Evolutionary conservation across 257 asterid species (phyloP).

Genomic region (Hygrophila difformis): DNA sequence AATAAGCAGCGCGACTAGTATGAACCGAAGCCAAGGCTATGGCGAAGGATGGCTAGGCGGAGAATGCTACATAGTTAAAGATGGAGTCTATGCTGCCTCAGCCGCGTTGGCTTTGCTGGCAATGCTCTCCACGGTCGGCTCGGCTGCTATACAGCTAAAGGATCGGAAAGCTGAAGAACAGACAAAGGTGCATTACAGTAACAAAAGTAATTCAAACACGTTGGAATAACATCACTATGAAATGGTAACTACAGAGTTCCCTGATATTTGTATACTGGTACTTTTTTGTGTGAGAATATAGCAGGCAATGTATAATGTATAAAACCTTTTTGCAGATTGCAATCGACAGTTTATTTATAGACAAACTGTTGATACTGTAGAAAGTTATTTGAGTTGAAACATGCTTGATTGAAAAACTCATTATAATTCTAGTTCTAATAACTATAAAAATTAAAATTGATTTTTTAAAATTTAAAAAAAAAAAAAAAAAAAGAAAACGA

Average conservation of each 20-base stretch:
- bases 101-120: constrained; percentile 40
- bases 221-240: not conserved
- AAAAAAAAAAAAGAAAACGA: no score
- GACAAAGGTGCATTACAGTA: constrained; percentile 6
- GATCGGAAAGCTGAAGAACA: constrained; percentile 31
- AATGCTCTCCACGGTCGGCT: constrained; percentile 35
- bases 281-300: no score
- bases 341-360: no score
- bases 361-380: no score
- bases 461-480: no score
- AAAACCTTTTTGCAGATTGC: no score
- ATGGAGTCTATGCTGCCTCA: constrained; percentile 56
- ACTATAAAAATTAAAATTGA: no score
- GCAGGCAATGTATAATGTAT: no score
- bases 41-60: constrained; percentile 92
- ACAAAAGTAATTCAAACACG: not conserved
- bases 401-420: no score
- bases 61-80: constrained; percentile 69
- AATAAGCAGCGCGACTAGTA: constrained; percentile 57
- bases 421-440: no score
- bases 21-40: constrained; percentile 44
- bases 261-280: no score
- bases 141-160: constrained; percentile 20
- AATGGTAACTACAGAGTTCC: not conserved
- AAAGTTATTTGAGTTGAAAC: no score